Percentiles rank a stretch among this genome's conserved stretches.
Conservation (phyloP, 805 yeast species). For the Saturnispora gosingensis region DNA sequence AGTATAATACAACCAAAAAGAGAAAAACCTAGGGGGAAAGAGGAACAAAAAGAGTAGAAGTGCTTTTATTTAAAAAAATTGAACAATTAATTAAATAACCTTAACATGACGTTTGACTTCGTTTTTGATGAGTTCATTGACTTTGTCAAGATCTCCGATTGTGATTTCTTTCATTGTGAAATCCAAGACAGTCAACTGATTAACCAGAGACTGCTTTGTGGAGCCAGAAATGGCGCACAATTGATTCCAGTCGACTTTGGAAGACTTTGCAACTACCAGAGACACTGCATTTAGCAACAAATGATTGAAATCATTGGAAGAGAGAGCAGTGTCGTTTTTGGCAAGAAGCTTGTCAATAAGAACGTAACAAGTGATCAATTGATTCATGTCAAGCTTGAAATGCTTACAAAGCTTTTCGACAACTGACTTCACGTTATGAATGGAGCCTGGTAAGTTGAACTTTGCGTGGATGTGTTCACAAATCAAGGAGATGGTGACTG, state of each 20-base stretch:
- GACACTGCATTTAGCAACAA: background rate
- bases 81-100: constrained; percentile 8
- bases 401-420: background rate
- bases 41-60: background rate
- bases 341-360: background rate
- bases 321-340: background rate
- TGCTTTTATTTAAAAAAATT: background rate
- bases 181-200: constrained; percentile 4
- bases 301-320: background rate
- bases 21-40: background rate
- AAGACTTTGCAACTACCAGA: background rate
- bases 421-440: background rate
- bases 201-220: constrained; percentile 5
- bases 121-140: constrained; percentile 10
- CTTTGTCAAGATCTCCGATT: constrained; percentile 6
- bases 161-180: constrained; percentile 4
- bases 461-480: constrained; percentile 3
- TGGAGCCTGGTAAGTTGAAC: constrained; percentile 1
- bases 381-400: background rate
- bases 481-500: constrained; percentile 2
- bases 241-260: background rate
- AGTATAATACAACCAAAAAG: background rate
- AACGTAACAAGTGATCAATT: background rate
- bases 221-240: constrained; percentile 12
- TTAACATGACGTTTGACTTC: constrained; percentile 18